These are phyloP conservation scores for Primulina tabacum DNA, from an alignment of 257 asterid species.

Conservation along the genomic window DNA sequence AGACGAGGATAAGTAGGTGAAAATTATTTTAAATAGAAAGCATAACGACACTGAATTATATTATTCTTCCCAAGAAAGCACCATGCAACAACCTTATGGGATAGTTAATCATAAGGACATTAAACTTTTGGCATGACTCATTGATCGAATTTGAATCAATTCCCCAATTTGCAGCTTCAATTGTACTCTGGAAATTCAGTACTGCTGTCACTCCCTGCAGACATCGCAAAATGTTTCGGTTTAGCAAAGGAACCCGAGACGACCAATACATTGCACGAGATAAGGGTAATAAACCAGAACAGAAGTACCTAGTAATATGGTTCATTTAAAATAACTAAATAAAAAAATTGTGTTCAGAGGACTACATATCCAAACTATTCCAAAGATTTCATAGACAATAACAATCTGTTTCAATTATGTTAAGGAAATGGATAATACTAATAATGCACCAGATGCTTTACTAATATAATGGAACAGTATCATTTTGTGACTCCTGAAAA, in stretches of 20 bases:
- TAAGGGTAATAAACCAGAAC: slow-evolving; percentile 14
- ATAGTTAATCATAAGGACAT: slow-evolving; percentile 85
- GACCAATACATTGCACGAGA: slow-evolving; percentile 8
- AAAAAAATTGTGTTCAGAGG: neutral
- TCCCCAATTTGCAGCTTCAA: slow-evolving; percentile 93
- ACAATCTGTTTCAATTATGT: neutral
- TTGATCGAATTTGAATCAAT: slow-evolving; percentile 59
- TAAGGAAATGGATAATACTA: neutral
- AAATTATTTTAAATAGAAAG: neutral
- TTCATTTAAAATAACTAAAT: neutral
- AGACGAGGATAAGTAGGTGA: neutral
- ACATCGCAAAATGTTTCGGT: slow-evolving; percentile 33
- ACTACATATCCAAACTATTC: neutral
- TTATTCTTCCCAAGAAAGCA: slow-evolving; percentile 1
- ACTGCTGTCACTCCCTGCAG: slow-evolving; percentile 90
- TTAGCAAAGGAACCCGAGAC: slow-evolving; percentile 27
- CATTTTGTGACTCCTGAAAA: neutral
- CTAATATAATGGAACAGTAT: neutral
- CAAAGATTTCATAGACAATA: neutral
- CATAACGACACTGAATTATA: slow-evolving; percentile 2
- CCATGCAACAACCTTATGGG: slow-evolving; percentile 65
- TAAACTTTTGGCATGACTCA: slow-evolving; percentile 69
- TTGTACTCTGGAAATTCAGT: slow-evolving; percentile 82
- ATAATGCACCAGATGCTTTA: neutral
- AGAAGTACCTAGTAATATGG: neutral